Evolutionary conservation across 805 yeast species (phyloP), one percentile per base, ranked within the genome.

Genomic region (Yarrowia sp.): DNA sequence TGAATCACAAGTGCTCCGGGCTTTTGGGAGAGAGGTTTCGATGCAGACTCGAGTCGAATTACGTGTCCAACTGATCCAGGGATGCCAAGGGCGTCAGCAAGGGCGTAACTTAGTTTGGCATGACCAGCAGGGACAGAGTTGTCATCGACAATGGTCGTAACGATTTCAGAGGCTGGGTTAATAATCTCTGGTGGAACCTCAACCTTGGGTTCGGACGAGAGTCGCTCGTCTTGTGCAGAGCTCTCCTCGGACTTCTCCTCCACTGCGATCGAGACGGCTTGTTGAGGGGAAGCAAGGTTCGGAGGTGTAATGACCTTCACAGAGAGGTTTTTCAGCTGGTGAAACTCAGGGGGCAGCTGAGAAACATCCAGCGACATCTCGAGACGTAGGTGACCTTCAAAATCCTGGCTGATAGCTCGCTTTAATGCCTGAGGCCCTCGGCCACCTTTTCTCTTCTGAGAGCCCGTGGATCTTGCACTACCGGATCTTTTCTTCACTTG

Each of bases 71-170:
- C 77, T 0, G 78, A 69, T 7, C 72, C 71, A 35, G 81, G 81
- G 0, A 84, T 75, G 0, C 85, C 84, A 26, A 90, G 76, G 0
- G 92, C 85, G 21, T 80, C 74, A 0, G 89, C 80, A 36, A 88
- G 75, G 3, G 81, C 74, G 17, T 72, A 71, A 0, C 92, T 85
- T 10, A 89, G 69, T 0, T 85, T 88, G 10, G 81, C 83, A 30
- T 78, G 78, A 16, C 77, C 75, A 0, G 71, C 66, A 0, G 80
- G 78, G 0, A 77, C 74, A 11, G 38, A 4, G 8, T 14, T 7
- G 8, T 68, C 62, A 32, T 58, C 62, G 0, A 82, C 76, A 2
- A 88, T 70, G 38, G 76, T 79, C 0, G 92, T 93, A 1, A 81
- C 76, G 0, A 88, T 72, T 32, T 79, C 74, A 48, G 72, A 77